Conservation (phyloP, 768 basidiomycete species). For the Boletus vermiculosoides region DNA sequence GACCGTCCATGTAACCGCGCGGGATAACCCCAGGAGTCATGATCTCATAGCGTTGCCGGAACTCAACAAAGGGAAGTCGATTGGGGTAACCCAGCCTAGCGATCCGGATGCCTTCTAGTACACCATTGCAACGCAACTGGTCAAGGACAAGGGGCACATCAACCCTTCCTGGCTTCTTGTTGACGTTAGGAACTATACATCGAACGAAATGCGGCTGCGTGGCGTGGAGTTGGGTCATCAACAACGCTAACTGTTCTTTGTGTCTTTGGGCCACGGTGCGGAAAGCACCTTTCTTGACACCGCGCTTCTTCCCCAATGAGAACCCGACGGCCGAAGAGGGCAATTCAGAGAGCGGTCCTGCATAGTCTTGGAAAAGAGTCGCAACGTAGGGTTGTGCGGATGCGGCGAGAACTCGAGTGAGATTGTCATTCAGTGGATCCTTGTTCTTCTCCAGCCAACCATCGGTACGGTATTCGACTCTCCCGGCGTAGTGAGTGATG, state of each 20-base stretch:
- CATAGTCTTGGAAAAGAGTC: slow-evolving; percentile 79
- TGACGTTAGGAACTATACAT: slow-evolving; percentile 93
- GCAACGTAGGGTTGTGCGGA: slow-evolving; percentile 84
- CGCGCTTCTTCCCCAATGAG: slow-evolving; percentile 60
- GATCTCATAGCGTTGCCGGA: slow-evolving; percentile 94
- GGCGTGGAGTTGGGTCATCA: slow-evolving; percentile 87
- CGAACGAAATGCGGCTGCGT: slow-evolving; percentile 98
- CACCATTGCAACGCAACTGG: slow-evolving; percentile 97
- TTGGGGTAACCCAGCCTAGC: slow-evolving; percentile 97
- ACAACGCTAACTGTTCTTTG: slow-evolving; percentile 88
- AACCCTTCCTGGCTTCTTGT: slow-evolving; percentile 88
- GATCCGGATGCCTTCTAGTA: slow-evolving; percentile 97
- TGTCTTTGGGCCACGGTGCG: slow-evolving; percentile 94
- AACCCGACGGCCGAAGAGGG: slow-evolving; percentile 36
- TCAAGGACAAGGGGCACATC: slow-evolving; percentile 95
- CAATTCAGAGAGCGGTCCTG: slow-evolving; percentile 41
- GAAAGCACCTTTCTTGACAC: slow-evolving; percentile 93
- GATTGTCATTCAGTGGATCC: slow-evolving; percentile 95
- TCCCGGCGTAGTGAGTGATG: slow-evolving; percentile 94
- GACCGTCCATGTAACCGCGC: slow-evolving; percentile 95
- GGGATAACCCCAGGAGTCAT: slow-evolving; percentile 93
- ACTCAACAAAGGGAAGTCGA: slow-evolving; percentile 93
- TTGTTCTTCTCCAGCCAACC: slow-evolving; percentile 99
- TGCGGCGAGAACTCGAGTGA: slow-evolving; percentile 81
- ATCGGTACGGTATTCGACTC: slow-evolving; percentile 92